Evolutionary conservation across 2,329 filamentous ascomycete genomes (phyloP).

Genomic region (Cladophialophora yegresii): DNA sequence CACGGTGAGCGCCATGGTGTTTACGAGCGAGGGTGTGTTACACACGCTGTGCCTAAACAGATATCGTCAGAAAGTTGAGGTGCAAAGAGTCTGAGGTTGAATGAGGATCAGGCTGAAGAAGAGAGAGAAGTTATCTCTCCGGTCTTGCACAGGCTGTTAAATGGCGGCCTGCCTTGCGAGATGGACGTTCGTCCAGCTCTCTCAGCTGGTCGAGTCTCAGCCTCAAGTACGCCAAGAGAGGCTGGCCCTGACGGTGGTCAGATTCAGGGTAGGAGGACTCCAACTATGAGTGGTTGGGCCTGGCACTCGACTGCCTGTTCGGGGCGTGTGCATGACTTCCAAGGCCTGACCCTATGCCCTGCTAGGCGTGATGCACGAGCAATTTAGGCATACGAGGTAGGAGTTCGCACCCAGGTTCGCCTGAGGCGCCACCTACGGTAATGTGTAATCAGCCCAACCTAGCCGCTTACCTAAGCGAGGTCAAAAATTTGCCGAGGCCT

Average conservation of each 20-base stretch:
- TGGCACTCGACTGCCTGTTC: neutral
- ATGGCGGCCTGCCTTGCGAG: conserved; percentile 9
- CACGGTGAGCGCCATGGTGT: conserved; percentile 19
- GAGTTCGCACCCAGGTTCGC: too few relatives aligned
- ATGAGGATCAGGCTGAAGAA: neutral
- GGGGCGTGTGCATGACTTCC: neutral
- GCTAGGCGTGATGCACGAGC: neutral
- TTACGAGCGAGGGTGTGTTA: neutral
- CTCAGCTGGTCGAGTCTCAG: conserved; percentile 15
- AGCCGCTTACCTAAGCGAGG: neutral
- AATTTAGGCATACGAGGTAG: too few relatives aligned
- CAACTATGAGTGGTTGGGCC: neutral
- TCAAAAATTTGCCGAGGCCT: neutral
- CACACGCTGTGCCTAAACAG: too few relatives aligned
- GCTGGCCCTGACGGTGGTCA: conserved; percentile 14
- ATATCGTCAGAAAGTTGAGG: neutral
- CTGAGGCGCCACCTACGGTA: too few relatives aligned
- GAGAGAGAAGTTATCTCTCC: neutral
- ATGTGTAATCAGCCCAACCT: too few relatives aligned
- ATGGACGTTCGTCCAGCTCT: conserved; percentile 1
- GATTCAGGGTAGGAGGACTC: conserved; percentile 1
- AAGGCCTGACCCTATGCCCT: neutral
- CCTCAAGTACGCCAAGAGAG: conserved; percentile 9
- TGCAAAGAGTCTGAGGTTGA: neutral
- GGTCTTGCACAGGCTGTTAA: neutral